A percentile compares a stretch with the other conserved stretches of the same genome.
Conservation (phyloP, 495 filamentous ascomycete species). For the Xylaria sp. region DNA sequence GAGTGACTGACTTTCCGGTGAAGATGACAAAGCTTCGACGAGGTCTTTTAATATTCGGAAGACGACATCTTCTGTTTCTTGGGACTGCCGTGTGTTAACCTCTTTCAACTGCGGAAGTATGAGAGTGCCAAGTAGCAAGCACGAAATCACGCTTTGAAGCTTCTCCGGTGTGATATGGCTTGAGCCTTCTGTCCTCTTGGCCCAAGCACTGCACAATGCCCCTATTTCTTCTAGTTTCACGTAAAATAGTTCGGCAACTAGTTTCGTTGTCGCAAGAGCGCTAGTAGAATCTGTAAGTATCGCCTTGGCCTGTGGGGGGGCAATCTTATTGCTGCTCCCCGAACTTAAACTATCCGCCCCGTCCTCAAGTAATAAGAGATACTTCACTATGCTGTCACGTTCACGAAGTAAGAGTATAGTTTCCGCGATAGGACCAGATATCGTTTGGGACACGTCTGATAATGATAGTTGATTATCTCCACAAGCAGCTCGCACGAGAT, state of each 20-base stretch:
- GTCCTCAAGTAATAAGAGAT: conserved; percentile 49
- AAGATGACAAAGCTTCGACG: conserved; percentile 42
- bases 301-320: conserved; percentile 9
- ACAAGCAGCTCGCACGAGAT: conserved; percentile 54
- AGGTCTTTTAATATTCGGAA: conserved; percentile 43
- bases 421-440: conserved; percentile 47
- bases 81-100: conserved; percentile 48
- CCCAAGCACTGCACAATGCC: conserved; percentile 51
- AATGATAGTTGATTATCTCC: conserved; percentile 40
- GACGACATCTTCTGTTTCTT: conserved; percentile 47
- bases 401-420: conserved; percentile 31
- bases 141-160: conserved; percentile 54
- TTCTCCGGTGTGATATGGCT: conserved; percentile 52
- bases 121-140: conserved; percentile 50
- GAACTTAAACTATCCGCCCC: conserved; percentile 14
- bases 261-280: conserved; percentile 51
- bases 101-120: conserved; percentile 52
- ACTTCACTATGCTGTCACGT: conserved; percentile 44
- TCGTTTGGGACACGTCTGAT: conserved; percentile 35
- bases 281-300: conserved; percentile 44
- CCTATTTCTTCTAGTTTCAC: conserved; percentile 54
- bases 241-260: conserved; percentile 56
- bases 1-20: conserved; percentile 44
- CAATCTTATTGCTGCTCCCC: conserved; percentile 5
- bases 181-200: conserved; percentile 48